Conservation (phyloP, 768 basidiomycete species). For the Tricholoma flavovirens region DNA sequence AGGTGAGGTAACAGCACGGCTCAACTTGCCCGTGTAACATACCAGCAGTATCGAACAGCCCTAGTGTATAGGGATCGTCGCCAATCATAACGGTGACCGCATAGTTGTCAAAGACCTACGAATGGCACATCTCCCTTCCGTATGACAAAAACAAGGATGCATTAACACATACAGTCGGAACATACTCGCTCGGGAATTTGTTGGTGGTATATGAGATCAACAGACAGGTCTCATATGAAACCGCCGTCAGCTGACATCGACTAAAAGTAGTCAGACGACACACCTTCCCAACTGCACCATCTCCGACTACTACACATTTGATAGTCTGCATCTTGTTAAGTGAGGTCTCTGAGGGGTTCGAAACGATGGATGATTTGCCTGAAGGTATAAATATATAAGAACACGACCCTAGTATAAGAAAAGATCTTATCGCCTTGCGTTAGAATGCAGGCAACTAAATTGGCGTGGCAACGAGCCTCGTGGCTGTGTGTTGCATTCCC, state of each 20-base stretch:
- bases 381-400: slow-evolving; percentile 14
- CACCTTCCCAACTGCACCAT: slow-evolving; percentile 98
- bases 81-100: slow-evolving; percentile 99
- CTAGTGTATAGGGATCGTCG: slow-evolving; percentile 97
- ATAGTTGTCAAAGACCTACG: slow-evolving; percentile 91
- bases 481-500: slow-evolving; percentile 26
- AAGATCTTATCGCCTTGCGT: slow-evolving; percentile 24
- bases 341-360: slow-evolving; percentile 11
- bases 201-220: slow-evolving; percentile 97
- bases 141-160: slow-evolving; percentile 18
- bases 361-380: slow-evolving; percentile 9
- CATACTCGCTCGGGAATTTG: slow-evolving; percentile 99
- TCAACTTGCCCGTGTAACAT: slow-evolving; percentile 26
- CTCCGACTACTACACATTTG: slow-evolving; percentile 96
- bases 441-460: slow-evolving; percentile 17
- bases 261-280: slow-evolving; percentile 23
- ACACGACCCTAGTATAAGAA: slow-evolving; percentile 10
- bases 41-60: slow-evolving; percentile 99
- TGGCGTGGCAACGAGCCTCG: slow-evolving; percentile 38
- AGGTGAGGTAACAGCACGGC: slow-evolving; percentile 7
- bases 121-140: slow-evolving; percentile 12
- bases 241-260: slow-evolving; percentile 3
- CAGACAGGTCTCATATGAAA: slow-evolving; percentile 72
- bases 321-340: slow-evolving; percentile 79
- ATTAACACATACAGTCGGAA: slow-evolving; percentile 77